These are phyloP conservation scores for Seiridium unicorne DNA, from an alignment of 2,329 filamentous ascomycete genomes.

Conservation along the genomic window DNA sequence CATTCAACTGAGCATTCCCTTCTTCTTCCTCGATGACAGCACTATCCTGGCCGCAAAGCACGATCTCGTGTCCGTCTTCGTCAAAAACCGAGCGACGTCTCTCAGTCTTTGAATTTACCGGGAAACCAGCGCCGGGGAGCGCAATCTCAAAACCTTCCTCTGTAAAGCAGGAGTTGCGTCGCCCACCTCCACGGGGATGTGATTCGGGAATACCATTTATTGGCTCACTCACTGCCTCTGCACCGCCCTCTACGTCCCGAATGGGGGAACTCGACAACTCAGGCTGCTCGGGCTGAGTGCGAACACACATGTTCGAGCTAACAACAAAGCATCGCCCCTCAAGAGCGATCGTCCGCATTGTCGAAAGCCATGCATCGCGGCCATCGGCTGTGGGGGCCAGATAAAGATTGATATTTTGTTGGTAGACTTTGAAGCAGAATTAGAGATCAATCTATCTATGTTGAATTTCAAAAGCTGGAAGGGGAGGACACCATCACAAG, in stretches of 20 bases:
- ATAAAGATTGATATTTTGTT: slow-evolving; percentile 89
- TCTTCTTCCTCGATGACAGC: slow-evolving; percentile 19
- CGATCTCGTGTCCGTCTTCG: slow-evolving; percentile 56
- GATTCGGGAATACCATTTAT: slow-evolving; percentile 5
- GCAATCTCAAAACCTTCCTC: slow-evolving; percentile 48
- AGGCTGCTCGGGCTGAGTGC: slow-evolving; percentile 40
- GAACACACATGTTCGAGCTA: slow-evolving; percentile 79
- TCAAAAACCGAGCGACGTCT: slow-evolving; percentile 44
- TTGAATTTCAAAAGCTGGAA: not conserved
- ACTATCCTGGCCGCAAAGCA: slow-evolving; percentile 27
- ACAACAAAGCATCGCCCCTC: slow-evolving; percentile 87
- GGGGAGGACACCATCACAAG: not conserved
- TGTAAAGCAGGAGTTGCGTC: slow-evolving; percentile 41
- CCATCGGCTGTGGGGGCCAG: slow-evolving; percentile 87
- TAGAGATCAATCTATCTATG: slow-evolving; percentile 52
- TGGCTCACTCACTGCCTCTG: not conserved
- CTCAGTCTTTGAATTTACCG: slow-evolving; percentile 15
- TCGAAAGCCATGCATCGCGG: slow-evolving; percentile 75
- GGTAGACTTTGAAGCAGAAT: slow-evolving; percentile 55
- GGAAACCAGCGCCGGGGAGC: slow-evolving; percentile 28
- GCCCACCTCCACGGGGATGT: not conserved
- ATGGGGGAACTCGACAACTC: not conserved
- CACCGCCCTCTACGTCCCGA: no score
- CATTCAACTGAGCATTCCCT: not conserved
- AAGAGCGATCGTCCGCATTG: slow-evolving; percentile 79